These are phyloP conservation scores for Glycine latifolia DNA, from an alignment of 306 rosid species.

Conservation along the genomic window DNA sequence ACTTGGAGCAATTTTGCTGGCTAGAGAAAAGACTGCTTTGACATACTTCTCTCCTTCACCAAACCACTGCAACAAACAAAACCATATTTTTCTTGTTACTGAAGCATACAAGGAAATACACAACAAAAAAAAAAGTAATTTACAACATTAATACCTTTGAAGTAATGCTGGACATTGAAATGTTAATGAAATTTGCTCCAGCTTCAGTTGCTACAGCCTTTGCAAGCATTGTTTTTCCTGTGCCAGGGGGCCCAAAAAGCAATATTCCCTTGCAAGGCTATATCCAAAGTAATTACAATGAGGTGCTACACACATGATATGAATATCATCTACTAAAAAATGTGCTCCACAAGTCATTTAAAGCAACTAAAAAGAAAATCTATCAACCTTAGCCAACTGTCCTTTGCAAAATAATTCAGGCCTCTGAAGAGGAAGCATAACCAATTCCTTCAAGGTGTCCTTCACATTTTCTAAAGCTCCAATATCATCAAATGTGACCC, in stretches of 20 bases:
- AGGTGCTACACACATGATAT: not conserved
- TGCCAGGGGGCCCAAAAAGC: constrained; percentile 98
- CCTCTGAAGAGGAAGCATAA: constrained; percentile 98
- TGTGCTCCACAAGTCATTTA: constrained; percentile 19
- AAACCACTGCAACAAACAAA: constrained; percentile 81
- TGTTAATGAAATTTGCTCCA: constrained; percentile 96
- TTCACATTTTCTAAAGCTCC: constrained; percentile 98
- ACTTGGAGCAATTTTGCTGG: constrained; percentile 97
- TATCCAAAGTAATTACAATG: constrained; percentile 38
- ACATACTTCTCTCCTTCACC: constrained; percentile 98
- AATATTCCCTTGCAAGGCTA: constrained; percentile 99
- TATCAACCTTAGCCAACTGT: constrained; percentile 84
- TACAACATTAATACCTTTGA: constrained; percentile 70
- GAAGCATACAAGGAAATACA: constrained; percentile 13
- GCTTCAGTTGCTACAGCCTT: constrained; percentile 99
- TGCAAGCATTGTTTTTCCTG: constrained; percentile 98
- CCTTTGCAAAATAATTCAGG: constrained; percentile 97
- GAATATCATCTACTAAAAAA: constrained; percentile 27
- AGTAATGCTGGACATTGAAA: constrained; percentile 96
- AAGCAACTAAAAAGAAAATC: constrained; percentile 27
- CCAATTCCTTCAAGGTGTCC: constrained; percentile 97
- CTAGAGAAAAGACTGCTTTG: constrained; percentile 93
- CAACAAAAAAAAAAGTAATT: constrained; percentile 2
- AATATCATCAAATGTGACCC: constrained; percentile 92
- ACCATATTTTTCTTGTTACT: constrained; percentile 27